phyloP scores from a whole-genome alignment of 2,329 filamentous ascomycete genomes.

The Tolypocladium paradoxum region DNA sequence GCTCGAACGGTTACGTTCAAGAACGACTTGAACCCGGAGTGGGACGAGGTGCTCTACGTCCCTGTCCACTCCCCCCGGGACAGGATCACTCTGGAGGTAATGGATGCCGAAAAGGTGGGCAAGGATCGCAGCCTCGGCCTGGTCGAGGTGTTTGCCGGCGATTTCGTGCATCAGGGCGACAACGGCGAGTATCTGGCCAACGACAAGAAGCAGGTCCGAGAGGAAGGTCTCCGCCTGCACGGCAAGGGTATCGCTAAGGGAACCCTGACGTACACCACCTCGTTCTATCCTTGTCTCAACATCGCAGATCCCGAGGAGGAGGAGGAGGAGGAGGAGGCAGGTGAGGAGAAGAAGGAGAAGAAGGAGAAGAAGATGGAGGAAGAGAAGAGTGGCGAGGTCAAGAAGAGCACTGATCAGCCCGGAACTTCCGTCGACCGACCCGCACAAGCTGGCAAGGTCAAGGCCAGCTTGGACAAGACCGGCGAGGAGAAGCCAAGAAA shows the following conservation, averaged over 20 bases:
- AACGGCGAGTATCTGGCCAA: slow-evolving; percentile 72
- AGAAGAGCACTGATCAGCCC: slow-evolving; percentile 2
- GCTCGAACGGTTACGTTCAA: slow-evolving; percentile 89
- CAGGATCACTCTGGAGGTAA: slow-evolving; percentile 79
- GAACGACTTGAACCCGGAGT: slow-evolving; percentile 91
- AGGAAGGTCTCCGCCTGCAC: slow-evolving; percentile 62
- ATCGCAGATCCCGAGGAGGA: slow-evolving; percentile 85
- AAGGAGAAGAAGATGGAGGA: slow-evolving; percentile 6
- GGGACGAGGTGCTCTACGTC: slow-evolving; percentile 91
- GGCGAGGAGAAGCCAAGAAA: slow-evolving; percentile 14
- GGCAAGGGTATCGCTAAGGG: slow-evolving; percentile 69
- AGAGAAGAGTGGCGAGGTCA: background rate
- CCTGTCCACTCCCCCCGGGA: slow-evolving; percentile 80
- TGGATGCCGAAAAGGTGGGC: slow-evolving; percentile 89
- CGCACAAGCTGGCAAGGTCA: slow-evolving; percentile 32
- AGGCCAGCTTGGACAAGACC: slow-evolving; percentile 22
- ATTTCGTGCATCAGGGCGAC: slow-evolving; percentile 70
- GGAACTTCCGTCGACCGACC: slow-evolving; percentile 10
- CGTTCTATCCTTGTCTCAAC: slow-evolving; percentile 86
- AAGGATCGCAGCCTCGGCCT: slow-evolving; percentile 82
- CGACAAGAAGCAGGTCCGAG: slow-evolving; percentile 59
- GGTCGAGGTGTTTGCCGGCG: slow-evolving; percentile 63
- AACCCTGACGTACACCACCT: slow-evolving; percentile 65
- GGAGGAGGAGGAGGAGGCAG: slow-evolving; percentile 40
- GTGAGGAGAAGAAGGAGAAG: slow-evolving; percentile 2